Conservation (phyloP, 2,329 filamentous ascomycete species). For the Fusarium succisae region DNA sequence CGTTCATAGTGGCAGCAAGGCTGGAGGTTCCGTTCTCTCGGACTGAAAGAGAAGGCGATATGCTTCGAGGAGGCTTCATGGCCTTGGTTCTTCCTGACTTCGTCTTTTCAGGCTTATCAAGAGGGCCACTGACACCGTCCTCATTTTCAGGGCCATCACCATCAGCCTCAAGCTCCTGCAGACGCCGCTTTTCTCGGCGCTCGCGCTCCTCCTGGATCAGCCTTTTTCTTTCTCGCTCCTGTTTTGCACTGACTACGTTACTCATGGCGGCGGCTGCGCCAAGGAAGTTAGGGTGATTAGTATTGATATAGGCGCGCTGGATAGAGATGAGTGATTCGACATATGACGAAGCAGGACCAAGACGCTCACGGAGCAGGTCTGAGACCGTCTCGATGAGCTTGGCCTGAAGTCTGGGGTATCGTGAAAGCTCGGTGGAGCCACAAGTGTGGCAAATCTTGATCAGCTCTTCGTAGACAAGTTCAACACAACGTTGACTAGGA, state of each 20-base stretch:
- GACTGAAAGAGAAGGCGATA: conserved; percentile 76
- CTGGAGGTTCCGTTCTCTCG: conserved; percentile 71
- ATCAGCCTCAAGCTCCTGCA: conserved; percentile 87
- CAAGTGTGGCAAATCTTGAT: conserved; percentile 99
- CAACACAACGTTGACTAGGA: conserved; percentile 94
- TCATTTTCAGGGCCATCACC: conserved; percentile 74
- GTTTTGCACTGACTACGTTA: conserved; percentile 92
- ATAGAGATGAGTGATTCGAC: conserved; percentile 98
- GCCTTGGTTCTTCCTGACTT: conserved; percentile 44
- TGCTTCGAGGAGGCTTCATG: conserved; percentile 69
- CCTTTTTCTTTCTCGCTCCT: conserved; percentile 89
- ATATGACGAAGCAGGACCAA: conserved; percentile 89
- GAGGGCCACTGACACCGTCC: conserved; percentile 50
- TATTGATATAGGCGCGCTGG: conserved; percentile 98
- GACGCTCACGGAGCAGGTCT: conserved; percentile 88
- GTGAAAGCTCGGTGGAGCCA: conserved; percentile 90
- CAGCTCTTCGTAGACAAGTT: conserved; percentile 97
- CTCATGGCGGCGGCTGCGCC: conserved; percentile 98
- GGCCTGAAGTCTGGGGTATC: conserved; percentile 91
- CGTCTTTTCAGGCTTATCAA: conserved; percentile 64
- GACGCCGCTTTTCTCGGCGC: conserved; percentile 81
- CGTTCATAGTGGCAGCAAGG: conserved; percentile 67
- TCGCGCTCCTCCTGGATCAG: conserved; percentile 84
- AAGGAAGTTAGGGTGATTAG: conserved; percentile 98
- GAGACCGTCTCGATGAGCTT: conserved; percentile 99